Conservation (phyloP, 495 filamentous ascomycete genomes). For the Hypoxylon trugodes region DNA sequence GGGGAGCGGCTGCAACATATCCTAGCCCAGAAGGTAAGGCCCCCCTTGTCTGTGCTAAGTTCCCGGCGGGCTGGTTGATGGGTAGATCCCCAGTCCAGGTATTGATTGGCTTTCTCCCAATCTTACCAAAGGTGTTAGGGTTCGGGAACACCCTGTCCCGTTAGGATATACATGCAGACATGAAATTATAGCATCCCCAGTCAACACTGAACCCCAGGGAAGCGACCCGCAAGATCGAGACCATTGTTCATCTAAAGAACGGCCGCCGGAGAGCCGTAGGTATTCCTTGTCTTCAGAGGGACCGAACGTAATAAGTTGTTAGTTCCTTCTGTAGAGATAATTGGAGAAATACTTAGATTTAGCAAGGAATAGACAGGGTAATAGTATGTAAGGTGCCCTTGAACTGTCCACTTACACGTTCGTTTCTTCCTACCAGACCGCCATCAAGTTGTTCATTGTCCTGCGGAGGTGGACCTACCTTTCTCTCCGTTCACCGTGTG, state of each 20-base stretch:
- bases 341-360: constrained; percentile 10
- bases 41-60: constrained; percentile 28
- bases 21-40: constrained; percentile 14
- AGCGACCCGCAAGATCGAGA: constrained; percentile 7
- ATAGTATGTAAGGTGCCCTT: constrained; percentile 2
- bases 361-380: constrained; percentile 9
- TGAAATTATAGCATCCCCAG: neutral
- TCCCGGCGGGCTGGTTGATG: constrained; percentile 46
- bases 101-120: constrained; percentile 34
- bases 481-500: constrained; percentile 20
- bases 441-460: constrained; percentile 11
- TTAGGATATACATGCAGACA: constrained; percentile 9
- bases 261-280: no score
- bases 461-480: neutral
- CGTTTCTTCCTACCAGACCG: constrained; percentile 9
- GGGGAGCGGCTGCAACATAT: constrained; percentile 25
- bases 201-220: constrained; percentile 6
- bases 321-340: neutral
- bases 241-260: neutral
- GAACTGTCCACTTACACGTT: neutral
- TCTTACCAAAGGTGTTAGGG: constrained; percentile 13
- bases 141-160: constrained; percentile 2
- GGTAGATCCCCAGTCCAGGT: constrained; percentile 35
- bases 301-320: no score
- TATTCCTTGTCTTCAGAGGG: no score